A percentile compares a stretch with the other conserved stretches of the same genome.
These are phyloP conservation scores for Paecilomyces sp. DNA, from an alignment of 2,329 filamentous ascomycete genomes.

Conservation along the genomic window DNA sequence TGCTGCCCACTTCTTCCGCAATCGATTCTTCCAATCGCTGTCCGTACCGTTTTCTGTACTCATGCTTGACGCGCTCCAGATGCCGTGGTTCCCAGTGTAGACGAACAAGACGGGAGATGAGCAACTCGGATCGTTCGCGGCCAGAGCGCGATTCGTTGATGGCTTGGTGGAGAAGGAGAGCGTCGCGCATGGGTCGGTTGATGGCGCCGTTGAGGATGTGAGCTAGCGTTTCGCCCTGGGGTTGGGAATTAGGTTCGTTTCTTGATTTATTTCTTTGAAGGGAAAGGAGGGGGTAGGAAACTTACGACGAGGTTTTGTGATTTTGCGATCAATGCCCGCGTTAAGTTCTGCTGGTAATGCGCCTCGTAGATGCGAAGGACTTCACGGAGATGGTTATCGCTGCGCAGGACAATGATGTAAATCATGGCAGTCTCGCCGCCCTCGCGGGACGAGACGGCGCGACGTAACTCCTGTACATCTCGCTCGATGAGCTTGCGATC, in stretches of 20 bases:
- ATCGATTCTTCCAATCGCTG: conserved; percentile 70
- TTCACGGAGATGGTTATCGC: conserved; percentile 74
- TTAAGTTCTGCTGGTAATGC: conserved; percentile 72
- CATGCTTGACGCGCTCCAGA: conserved; percentile 68
- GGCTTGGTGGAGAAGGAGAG: conserved; percentile 83
- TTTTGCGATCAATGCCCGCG: conserved; percentile 77
- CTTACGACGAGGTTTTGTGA: conserved; percentile 87
- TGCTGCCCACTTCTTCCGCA: conserved; percentile 57
- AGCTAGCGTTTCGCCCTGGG: conserved; percentile 82
- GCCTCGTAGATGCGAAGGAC: conserved; percentile 71
- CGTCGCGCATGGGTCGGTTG: conserved; percentile 89
- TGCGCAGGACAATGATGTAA: conserved; percentile 70
- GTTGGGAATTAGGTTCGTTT: conserved; percentile 6
- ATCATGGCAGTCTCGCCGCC: conserved; percentile 88
- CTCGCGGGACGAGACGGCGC: conserved; percentile 57
- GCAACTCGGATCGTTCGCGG: conserved; percentile 72
- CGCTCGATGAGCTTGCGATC: conserved; percentile 57
- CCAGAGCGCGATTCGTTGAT: conserved; percentile 65
- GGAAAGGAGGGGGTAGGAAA: conserved; percentile 17
- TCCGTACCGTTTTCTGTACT: conserved; percentile 72
- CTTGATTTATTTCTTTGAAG: neutral
- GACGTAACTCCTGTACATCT: conserved; percentile 67
- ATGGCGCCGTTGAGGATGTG: conserved; percentile 96
- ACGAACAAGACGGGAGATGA: conserved; percentile 80
- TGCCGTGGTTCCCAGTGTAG: conserved; percentile 89